phyloP scores from a whole-genome alignment of 148 eudicot species.

The Chenopodium suecicum region DNA sequence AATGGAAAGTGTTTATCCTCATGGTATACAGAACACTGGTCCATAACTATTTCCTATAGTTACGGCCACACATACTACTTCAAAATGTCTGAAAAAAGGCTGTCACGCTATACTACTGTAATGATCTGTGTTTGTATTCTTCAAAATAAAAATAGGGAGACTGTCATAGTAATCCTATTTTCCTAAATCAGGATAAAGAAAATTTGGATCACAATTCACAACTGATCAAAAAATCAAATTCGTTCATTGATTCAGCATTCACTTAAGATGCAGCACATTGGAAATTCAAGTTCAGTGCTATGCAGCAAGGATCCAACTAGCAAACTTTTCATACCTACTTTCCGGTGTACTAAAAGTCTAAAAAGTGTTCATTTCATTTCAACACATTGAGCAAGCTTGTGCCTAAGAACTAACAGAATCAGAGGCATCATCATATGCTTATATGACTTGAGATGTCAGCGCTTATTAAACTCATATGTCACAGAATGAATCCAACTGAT shows the following conservation, averaged over 20 bases:
- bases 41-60: no score
- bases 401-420: background rate
- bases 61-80: no score
- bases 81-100: no score
- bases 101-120: no score
- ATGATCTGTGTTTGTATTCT: no score
- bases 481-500: background rate
- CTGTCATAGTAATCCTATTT: background rate
- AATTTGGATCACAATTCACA: background rate
- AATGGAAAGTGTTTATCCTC: background rate
- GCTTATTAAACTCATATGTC: background rate
- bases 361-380: no score
- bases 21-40: background rate
- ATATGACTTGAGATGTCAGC: background rate
- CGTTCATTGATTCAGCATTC: background rate
- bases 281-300: background rate
- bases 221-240: background rate
- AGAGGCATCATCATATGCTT: background rate
- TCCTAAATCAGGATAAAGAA: background rate
- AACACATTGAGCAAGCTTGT: background rate
- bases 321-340: background rate
- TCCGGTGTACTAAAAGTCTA: no score
- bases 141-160: no score
- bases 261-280: background rate
- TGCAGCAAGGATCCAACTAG: background rate